phyloP scores from a whole-genome alignment of 257 asterid species.

The Lycium barbarum region DNA sequence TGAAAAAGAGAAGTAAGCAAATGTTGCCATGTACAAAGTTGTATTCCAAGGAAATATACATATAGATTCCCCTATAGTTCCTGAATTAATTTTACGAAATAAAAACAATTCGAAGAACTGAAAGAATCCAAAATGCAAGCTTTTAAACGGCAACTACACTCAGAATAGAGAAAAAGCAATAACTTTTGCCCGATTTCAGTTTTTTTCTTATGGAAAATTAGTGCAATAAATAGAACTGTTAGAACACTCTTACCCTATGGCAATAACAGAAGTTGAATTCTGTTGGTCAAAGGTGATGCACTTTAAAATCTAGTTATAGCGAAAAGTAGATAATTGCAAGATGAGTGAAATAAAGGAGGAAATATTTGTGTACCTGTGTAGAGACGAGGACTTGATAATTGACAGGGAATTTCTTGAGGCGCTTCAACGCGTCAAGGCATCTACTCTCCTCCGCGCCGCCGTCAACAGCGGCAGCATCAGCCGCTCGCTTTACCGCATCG shows the following conservation, averaged over 20 bases:
- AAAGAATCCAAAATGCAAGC: background rate
- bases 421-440: slow-evolving; percentile 68
- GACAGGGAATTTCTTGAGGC: slow-evolving; percentile 80
- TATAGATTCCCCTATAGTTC: background rate
- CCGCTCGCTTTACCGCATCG: slow-evolving; percentile 82
- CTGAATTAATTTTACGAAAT: background rate
- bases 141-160: background rate
- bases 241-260: too few relatives aligned
- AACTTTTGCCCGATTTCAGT: too few relatives aligned
- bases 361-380: slow-evolving; percentile 63
- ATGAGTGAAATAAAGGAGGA: background rate
- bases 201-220: too few relatives aligned
- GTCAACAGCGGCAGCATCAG: slow-evolving; percentile 54
- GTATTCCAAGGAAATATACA: too few relatives aligned
- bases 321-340: background rate
- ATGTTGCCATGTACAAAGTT: too few relatives aligned
- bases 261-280: too few relatives aligned
- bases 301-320: too few relatives aligned
- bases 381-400: slow-evolving; percentile 88
- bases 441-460: slow-evolving; percentile 48
- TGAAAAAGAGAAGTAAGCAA: background rate
- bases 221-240: too few relatives aligned
- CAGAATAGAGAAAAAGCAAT: too few relatives aligned
- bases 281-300: too few relatives aligned
- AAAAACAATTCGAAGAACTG: background rate